Percentiles rank a stretch among this genome's conserved stretches.
Conservation (phyloP, 169 alveolate genomes). For the Cystoisospora suis region DNA sequence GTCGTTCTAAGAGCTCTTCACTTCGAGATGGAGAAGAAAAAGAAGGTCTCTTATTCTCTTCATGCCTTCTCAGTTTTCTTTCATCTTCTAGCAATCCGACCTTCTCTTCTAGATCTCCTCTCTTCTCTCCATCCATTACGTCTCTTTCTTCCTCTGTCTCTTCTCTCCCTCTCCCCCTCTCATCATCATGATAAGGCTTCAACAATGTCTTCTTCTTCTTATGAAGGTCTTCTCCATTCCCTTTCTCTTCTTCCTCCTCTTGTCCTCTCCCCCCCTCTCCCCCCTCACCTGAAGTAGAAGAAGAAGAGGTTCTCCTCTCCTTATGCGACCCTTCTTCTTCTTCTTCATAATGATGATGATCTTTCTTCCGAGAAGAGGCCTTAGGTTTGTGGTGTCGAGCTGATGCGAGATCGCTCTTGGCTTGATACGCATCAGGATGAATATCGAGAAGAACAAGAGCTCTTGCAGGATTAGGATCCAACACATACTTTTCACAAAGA, state of each 20-base stretch:
- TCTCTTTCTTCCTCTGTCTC: not conserved
- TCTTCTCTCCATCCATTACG: not conserved
- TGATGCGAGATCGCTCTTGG: not conserved
- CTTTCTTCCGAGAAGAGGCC: not conserved
- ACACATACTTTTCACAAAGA: slow-evolving; percentile 26
- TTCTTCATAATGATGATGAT: too few relatives aligned
- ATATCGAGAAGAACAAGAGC: slow-evolving; percentile 26
- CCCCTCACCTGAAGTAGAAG: not conserved
- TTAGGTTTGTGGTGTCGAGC: not conserved
- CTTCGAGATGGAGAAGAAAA: not conserved
- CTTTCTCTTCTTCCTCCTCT: not conserved
- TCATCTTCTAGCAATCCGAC: too few relatives aligned
- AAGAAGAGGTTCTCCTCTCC: too few relatives aligned
- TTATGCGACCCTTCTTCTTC: too few relatives aligned
- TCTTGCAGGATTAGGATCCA: slow-evolving; percentile 42
- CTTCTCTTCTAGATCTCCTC: not conserved
- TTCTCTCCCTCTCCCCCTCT: not conserved
- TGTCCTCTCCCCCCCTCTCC: not conserved
- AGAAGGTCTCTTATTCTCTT: too few relatives aligned
- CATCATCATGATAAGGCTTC: not conserved
- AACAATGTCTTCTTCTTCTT: not conserved
- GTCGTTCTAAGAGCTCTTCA: slow-evolving; percentile 3
- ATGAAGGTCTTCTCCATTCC: too few relatives aligned
- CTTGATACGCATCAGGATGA: slow-evolving; percentile 40
- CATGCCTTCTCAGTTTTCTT: too few relatives aligned